Percentiles rank a stretch among this genome's conserved stretches.
These are phyloP conservation scores for Verticillium longisporum DNA, from an alignment of 2,329 filamentous ascomycete genomes.

Conservation along the genomic window DNA sequence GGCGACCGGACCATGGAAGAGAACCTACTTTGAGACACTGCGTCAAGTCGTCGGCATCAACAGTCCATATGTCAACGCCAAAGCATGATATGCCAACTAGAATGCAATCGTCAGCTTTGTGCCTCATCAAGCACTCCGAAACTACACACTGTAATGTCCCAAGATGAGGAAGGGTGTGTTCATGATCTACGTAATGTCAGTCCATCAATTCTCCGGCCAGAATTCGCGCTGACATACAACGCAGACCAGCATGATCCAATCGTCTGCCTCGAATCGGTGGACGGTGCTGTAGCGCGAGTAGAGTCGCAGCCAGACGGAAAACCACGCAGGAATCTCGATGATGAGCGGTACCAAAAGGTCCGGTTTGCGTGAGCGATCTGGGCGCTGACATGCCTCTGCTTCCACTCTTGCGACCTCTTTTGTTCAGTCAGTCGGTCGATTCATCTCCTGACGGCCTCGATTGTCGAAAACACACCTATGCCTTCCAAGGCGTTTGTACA, in stretches of 20 bases:
- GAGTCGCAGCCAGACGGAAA: slow-evolving; percentile 27
- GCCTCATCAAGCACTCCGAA: neutral
- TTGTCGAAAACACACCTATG: slow-evolving; percentile 14
- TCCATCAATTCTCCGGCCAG: neutral
- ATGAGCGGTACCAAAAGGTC: slow-evolving; percentile 26
- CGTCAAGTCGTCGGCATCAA: slow-evolving; percentile 18
- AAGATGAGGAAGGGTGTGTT: slow-evolving; percentile 23
- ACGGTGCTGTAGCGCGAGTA: slow-evolving; percentile 25
- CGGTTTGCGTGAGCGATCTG: slow-evolving; percentile 20
- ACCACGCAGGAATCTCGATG: slow-evolving; percentile 25
- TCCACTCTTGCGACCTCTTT: slow-evolving; percentile 23
- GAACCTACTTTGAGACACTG: slow-evolving; percentile 20
- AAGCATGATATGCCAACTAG: slow-evolving; percentile 20
- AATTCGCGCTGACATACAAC: slow-evolving; percentile 16
- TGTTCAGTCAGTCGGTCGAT: slow-evolving; percentile 5
- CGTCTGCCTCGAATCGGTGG: slow-evolving; percentile 25
- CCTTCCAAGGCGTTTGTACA: slow-evolving; percentile 17
- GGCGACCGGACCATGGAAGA: no score
- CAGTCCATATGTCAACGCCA: slow-evolving; percentile 30
- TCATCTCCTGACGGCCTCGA: no score
- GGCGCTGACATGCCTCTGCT: slow-evolving; percentile 23
- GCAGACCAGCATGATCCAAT: slow-evolving; percentile 30
- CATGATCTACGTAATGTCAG: slow-evolving; percentile 13
- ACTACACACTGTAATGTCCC: slow-evolving; percentile 21
- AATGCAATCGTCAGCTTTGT: slow-evolving; percentile 2